Conservation (phyloP, 2,329 filamentous ascomycete genomes). For the Monosporascus sp. region DNA sequence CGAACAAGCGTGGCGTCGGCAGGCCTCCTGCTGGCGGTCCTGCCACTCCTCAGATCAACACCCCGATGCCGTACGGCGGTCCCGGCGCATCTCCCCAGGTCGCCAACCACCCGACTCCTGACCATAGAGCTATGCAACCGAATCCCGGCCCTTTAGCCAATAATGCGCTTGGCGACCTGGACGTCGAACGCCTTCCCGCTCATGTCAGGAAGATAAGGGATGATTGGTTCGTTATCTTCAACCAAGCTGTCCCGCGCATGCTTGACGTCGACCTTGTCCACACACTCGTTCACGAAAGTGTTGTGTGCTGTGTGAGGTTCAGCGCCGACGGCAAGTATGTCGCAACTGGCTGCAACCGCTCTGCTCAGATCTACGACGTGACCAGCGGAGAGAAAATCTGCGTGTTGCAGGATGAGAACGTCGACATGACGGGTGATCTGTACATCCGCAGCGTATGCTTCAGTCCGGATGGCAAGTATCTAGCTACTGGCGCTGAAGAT, state of each 20-base stretch:
- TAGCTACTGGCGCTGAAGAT: conserved; percentile 95
- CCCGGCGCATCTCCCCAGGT: conserved; percentile 80
- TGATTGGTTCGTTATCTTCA: conserved; percentile 98
- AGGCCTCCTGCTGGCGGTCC: conserved; percentile 63
- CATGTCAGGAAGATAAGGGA: conserved; percentile 82
- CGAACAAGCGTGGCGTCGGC: conserved; percentile 62
- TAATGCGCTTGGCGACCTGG: conserved; percentile 74
- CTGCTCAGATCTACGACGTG: conserved; percentile 99
- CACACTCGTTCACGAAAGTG: conserved; percentile 87
- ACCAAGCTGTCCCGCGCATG: conserved; percentile 80
- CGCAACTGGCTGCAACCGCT: conserved; percentile 93
- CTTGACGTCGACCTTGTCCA: conserved; percentile 93
- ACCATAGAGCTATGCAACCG: conserved; percentile 53
- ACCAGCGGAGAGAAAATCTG: conserved; percentile 80
- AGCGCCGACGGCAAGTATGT: conserved; percentile 93
- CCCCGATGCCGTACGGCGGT: conserved; percentile 78
- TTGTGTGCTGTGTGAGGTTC: conserved; percentile 97
- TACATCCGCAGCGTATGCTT: conserved; percentile 99
- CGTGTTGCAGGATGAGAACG: conserved; percentile 81
- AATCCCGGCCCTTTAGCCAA: conserved; percentile 42
- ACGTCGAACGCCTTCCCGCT: conserved; percentile 76
- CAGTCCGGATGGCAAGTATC: conserved; percentile 88
- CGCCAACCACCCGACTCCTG: conserved; percentile 70
- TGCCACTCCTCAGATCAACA: conserved; percentile 88
- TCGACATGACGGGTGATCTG: conserved; percentile 83